Evolutionary conservation across 78 protist species (phyloP), one percentile per base, ranked within the genome.

Genomic region (Mastigamoeba balamuthi): DNA sequence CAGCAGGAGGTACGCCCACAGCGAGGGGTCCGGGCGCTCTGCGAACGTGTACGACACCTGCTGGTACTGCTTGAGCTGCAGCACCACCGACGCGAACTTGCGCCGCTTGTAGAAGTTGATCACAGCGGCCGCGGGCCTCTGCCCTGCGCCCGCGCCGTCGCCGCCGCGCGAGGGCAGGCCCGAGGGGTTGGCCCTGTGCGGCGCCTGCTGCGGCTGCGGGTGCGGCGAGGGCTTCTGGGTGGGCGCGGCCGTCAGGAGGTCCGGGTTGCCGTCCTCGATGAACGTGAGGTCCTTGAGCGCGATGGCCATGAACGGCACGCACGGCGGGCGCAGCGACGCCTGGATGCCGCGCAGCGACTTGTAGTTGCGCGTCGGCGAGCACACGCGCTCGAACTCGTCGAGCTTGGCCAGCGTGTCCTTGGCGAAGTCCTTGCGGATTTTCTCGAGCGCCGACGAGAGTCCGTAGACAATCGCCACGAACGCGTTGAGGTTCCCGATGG

Each of bases 261-360:
- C 66, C 0, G 84, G 84, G 37, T 79, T 79, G 39, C 84, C 84
- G 7, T 79, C 86, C 40, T 81, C 86, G 2, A 74, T 81, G 40
- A 81, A 81, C 0, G 80, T 81, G 4, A 81, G 48, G 40, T 81
- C 86, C 35, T 81, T 81, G 29, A 81, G 6, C 69, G 69, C 63
- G 0, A 64, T 81, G 5, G 80, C 86, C 8, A 81, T 27, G 39
- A 81, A 81, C 35, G 86, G 86, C 3, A 67, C 69, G 38, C 86
- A 81, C 9, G 86, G 86, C 28, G 86, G 86, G 66, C 72, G 79
- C 28, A 75, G 53, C 1, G 86, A 64, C 6, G 79, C 25, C 80
- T 72, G 72, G n/a, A 75, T 17, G 29, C 72, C 80, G 5, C 86
- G 42, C 37, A 81, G 30, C 29, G 75, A 48, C 3, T 75, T 65